A percentile compares a stretch with the other conserved stretches of the same genome.
phyloP scores from a whole-genome alignment of 495 filamentous ascomycete genomes.

The Neurospora sp. region DNA sequence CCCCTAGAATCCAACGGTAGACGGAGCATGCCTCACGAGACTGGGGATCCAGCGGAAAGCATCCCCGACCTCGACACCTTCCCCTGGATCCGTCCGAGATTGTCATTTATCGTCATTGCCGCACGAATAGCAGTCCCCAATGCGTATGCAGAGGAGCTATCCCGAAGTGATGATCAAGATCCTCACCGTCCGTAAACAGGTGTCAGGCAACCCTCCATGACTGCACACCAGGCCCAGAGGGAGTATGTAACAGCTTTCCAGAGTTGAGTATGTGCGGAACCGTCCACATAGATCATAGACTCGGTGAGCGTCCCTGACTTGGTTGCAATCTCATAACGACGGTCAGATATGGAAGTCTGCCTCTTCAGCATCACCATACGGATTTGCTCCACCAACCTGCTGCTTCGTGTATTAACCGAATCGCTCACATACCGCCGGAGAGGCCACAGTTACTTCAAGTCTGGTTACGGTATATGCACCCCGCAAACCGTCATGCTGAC shows the following conservation, averaged over 20 bases:
- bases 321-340: too few relatives aligned
- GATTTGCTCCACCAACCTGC: background rate
- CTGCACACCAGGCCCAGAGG: background rate
- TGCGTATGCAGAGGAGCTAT: background rate
- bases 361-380: background rate
- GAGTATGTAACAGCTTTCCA: background rate
- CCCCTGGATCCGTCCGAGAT: background rate
- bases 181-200: background rate
- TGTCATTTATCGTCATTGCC: background rate
- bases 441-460: background rate
- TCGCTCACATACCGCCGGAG: background rate
- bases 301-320: background rate
- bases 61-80: background rate
- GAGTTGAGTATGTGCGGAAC: background rate
- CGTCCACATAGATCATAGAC: background rate
- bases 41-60: background rate
- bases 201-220: background rate
- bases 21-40: background rate
- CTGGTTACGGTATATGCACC: background rate
- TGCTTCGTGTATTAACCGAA: background rate
- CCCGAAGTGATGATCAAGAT: background rate
- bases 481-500: background rate
- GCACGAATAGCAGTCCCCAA: background rate
- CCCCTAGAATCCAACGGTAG: background rate
- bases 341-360: background rate